Percentiles rank a stretch among this genome's conserved stretches.
Conservation (phyloP, 441 rosid genomes). For the Adansonia madagascariensis region DNA sequence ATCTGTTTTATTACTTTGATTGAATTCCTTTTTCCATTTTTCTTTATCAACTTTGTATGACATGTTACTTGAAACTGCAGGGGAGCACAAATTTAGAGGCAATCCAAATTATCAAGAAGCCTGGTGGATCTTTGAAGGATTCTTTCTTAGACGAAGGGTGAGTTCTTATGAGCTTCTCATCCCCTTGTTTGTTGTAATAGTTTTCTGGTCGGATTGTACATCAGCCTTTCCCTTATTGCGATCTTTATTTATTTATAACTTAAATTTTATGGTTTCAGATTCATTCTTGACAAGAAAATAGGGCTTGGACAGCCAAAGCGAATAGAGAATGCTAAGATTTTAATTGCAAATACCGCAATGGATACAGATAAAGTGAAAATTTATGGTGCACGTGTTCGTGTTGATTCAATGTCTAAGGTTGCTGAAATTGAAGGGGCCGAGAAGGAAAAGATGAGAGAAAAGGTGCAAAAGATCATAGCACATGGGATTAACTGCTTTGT, state of each 20-base stretch:
- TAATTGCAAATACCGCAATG: conserved; percentile 99
- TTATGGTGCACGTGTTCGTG: conserved; percentile 98
- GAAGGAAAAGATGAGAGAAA: conserved; percentile 96
- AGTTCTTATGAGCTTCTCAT: conserved; percentile 28
- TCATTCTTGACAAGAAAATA: conserved; percentile 97
- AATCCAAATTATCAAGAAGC: conserved; percentile 93
- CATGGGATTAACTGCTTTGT: conserved; percentile 97
- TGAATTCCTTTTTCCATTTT: not conserved
- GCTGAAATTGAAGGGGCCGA: conserved; percentile 98
- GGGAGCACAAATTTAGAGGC: conserved; percentile 94
- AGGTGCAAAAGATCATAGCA: conserved; percentile 86
- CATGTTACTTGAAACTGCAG: conserved; percentile 42
- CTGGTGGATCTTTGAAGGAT: conserved; percentile 86
- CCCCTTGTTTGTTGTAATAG: not conserved
- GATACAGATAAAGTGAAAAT: conserved; percentile 98
- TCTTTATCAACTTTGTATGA: not conserved
- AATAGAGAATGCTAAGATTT: conserved; percentile 90
- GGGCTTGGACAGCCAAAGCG: conserved; percentile 97
- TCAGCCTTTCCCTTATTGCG: not conserved
- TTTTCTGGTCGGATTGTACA: not conserved
- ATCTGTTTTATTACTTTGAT: not conserved
- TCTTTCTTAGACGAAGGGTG: conserved; percentile 98
- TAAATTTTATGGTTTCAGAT: conserved; percentile 46
- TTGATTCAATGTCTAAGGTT: conserved; percentile 94
- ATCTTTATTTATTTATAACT: conserved; percentile 6